Evolutionary conservation across 2,329 filamentous ascomycete species (phyloP).

Genomic region (Neonectria ditissima): DNA sequence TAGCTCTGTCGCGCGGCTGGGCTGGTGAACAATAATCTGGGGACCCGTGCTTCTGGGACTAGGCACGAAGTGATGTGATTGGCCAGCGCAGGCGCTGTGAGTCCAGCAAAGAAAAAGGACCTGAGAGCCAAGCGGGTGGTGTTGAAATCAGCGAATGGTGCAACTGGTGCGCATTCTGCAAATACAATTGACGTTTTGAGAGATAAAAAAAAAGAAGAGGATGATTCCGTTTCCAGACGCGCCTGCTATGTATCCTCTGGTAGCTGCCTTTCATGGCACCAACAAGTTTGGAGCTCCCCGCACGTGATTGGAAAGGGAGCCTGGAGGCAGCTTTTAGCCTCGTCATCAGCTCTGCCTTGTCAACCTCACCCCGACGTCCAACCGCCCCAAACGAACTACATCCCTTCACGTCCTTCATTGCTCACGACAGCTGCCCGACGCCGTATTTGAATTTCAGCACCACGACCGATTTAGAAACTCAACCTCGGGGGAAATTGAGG

Average conservation of each 20-base stretch:
- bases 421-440: constrained; percentile 20
- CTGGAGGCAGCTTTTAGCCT: constrained; percentile 65
- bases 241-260: constrained; percentile 16
- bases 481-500: constrained; percentile 30
- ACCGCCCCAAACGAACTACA: constrained; percentile 35
- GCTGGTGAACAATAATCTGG: constrained; percentile 35
- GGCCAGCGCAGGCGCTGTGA: constrained; percentile 29
- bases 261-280: constrained; percentile 1
- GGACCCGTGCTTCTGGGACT: constrained; percentile 36
- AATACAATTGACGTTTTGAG: not conserved
- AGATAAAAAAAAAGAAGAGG: not conserved
- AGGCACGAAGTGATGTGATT: constrained; percentile 34
- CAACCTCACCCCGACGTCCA: constrained; percentile 39
- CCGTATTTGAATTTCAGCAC: not conserved
- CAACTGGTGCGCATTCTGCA: constrained; percentile 11
- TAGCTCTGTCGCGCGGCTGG: constrained; percentile 34
- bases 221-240: not conserved
- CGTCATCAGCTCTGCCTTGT: constrained; percentile 61
- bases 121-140: constrained; percentile 14
- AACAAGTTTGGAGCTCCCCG: constrained; percentile 37
- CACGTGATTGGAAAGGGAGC: constrained; percentile 42
- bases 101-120: constrained; percentile 13
- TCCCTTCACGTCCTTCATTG: constrained; percentile 31
- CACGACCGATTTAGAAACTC: constrained; percentile 19
- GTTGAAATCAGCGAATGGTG: constrained; percentile 9